Evolutionary conservation across 805 yeast species (phyloP).

Genomic region (Saturnispora halmiae): DNA sequence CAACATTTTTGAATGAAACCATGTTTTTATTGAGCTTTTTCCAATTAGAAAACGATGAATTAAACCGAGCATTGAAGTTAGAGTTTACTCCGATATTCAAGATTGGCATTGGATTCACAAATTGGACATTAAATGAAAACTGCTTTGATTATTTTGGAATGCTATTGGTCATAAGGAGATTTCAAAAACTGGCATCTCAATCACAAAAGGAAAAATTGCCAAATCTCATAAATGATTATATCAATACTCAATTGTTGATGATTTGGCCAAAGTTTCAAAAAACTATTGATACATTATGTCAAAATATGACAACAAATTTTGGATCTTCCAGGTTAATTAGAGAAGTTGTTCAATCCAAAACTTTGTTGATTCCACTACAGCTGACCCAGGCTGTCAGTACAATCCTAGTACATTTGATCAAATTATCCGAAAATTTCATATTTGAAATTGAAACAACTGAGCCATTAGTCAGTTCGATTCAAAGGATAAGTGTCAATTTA

Average conservation of each 20-base stretch:
- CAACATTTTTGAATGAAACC: constrained; percentile 71
- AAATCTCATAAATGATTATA: constrained; percentile 52
- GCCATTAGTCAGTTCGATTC: constrained; percentile 63
- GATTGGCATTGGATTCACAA: constrained; percentile 41
- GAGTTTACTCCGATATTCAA: constrained; percentile 47
- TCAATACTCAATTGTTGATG: constrained; percentile 52
- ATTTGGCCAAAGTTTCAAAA: constrained; percentile 85
- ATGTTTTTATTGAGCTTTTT: constrained; percentile 67
- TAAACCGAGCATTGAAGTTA: constrained; percentile 36
- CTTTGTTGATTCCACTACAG: constrained; percentile 41
- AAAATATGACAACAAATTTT: constrained; percentile 46
- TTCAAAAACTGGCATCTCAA: constrained; percentile 55
- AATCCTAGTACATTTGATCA: constrained; percentile 60
- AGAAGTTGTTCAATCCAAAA: constrained; percentile 15
- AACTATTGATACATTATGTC: constrained; percentile 70
- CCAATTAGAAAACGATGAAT: constrained; percentile 34
- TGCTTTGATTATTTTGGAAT: constrained; percentile 73
- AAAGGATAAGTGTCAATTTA: constrained; percentile 66
- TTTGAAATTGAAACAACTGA: constrained; percentile 39
- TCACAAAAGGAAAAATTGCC: constrained; percentile 65
- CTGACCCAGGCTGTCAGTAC: constrained; percentile 76
- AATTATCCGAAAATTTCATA: constrained; percentile 33
- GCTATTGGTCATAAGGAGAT: constrained; percentile 61
- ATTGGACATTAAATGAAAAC: constrained; percentile 26
- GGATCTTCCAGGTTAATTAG: constrained; percentile 33